Percentiles rank a stretch among this genome's conserved stretches.
phyloP scores from a whole-genome alignment of 768 basidiomycete genomes.

The Strobilomyces echinocephalus region DNA sequence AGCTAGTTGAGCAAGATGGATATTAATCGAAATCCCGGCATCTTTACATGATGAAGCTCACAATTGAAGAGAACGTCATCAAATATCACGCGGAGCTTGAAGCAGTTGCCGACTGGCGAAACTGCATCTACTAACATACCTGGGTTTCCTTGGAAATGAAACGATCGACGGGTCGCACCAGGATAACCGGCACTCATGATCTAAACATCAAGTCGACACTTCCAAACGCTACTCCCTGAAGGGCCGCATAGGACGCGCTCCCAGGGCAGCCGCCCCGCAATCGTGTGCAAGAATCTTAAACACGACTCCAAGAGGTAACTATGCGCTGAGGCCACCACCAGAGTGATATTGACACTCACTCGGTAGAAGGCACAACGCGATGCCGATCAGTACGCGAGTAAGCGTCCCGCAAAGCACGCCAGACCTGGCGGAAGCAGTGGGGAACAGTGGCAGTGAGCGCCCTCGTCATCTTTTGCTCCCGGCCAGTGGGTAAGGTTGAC shows the following conservation, averaged over 20 bases:
- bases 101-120: constrained; percentile 37
- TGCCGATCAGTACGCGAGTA: not conserved
- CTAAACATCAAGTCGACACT: constrained; percentile 41
- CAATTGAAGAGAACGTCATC: constrained; percentile 43
- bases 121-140: constrained; percentile 35
- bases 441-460: too few species aligned
- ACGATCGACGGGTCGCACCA: constrained; percentile 32
- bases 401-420: not conserved
- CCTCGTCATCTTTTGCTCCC: too few species aligned
- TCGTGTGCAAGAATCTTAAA: constrained; percentile 28
- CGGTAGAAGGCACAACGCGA: constrained; percentile 3
- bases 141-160: not conserved
- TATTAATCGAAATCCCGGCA: not conserved
- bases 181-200: constrained; percentile 43
- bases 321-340: constrained; percentile 33
- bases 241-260: constrained; percentile 42
- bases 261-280: constrained; percentile 39
- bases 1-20: not conserved
- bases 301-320: constrained; percentile 32
- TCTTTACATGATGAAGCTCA: constrained; percentile 53
- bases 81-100: constrained; percentile 44
- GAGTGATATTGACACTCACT: constrained; percentile 30
- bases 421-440: constrained; percentile 13
- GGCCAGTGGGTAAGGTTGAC: too few species aligned
- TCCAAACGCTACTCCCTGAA: constrained; percentile 38